Conservation (phyloP, 768 basidiomycete genomes). For the Kwoniella botswanensis region DNA sequence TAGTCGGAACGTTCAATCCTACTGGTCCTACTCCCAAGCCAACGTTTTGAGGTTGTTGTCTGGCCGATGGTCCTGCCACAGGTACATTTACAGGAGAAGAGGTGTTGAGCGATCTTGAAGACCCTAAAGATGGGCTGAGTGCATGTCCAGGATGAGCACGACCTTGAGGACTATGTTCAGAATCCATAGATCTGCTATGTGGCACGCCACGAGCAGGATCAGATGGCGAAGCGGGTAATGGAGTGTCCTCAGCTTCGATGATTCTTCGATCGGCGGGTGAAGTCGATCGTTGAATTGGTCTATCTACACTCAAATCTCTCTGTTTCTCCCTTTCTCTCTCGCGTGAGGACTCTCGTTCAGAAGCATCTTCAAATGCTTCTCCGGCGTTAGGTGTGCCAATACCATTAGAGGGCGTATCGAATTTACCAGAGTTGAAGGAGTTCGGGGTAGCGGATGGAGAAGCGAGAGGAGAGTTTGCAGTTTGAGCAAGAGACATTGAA, state of each 20-base stretch:
- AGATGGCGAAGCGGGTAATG: conserved; percentile 30
- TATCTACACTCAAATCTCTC: conserved; percentile 33
- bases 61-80: conserved; percentile 12
- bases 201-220: conserved; percentile 18
- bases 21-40: conserved; percentile 55
- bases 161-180: conserved; percentile 22
- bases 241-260: conserved; percentile 19
- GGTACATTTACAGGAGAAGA: conserved; percentile 20
- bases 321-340: conserved; percentile 17
- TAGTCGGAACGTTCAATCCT: conserved; percentile 55
- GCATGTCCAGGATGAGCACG: background rate
- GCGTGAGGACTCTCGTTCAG: conserved; percentile 18
- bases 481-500: conserved; percentile 21
- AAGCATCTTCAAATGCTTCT: conserved; percentile 26
- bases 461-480: conserved; percentile 31
- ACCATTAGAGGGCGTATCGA: conserved; percentile 25
- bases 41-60: conserved; percentile 20
- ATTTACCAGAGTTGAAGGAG: conserved; percentile 31
- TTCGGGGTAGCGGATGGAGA: conserved; percentile 39
- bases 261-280: conserved; percentile 28
- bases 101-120: conserved; percentile 14
- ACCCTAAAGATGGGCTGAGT: conserved; percentile 28
- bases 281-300: conserved; percentile 24
- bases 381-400: conserved; percentile 13
- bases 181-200: conserved; percentile 22